Conservation (phyloP, 495 filamentous ascomycete species). For the Pseudevernia furfuracea region DNA sequence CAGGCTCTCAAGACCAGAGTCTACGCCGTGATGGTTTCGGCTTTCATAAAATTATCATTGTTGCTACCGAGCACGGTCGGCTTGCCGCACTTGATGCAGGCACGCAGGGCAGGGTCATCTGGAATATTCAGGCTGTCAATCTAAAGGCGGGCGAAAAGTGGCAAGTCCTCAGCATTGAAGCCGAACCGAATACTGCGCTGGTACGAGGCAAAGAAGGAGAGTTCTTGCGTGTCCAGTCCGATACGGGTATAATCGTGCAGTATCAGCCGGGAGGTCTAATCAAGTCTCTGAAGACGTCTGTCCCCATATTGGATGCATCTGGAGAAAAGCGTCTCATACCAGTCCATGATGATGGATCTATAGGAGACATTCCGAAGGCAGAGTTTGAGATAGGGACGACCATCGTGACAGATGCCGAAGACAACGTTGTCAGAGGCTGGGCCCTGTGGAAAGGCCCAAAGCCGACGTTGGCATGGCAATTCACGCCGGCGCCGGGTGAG, state of each 20-base stretch:
- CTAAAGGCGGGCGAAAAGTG: constrained; percentile 48
- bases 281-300: constrained; percentile 17
- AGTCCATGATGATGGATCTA: constrained; percentile 22
- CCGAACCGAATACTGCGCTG: constrained; percentile 42
- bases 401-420: constrained; percentile 54
- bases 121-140: constrained; percentile 56
- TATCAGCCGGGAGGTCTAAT: constrained; percentile 15
- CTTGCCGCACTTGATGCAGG: constrained; percentile 73
- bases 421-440: constrained; percentile 58
- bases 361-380: constrained; percentile 14
- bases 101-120: constrained; percentile 65
- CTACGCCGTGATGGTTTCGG: constrained; percentile 73
- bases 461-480: constrained; percentile 60
- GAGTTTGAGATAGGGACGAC: constrained; percentile 23
- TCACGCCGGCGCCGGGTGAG: constrained; percentile 59
- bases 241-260: constrained; percentile 42
- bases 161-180: constrained; percentile 60
- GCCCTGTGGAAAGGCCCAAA: constrained; percentile 36
- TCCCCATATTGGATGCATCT: constrained; percentile 18
- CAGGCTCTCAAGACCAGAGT: constrained; percentile 41
- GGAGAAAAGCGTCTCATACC: constrained; percentile 19
- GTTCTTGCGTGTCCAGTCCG: constrained; percentile 41
- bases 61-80: constrained; percentile 73
- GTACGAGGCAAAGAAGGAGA: constrained; percentile 32
- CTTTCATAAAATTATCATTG: constrained; percentile 70